Evolutionary conservation across 352 stramenopile species (phyloP), one percentile per base, ranked within the genome.

Genomic region (Phytophthora pini): DNA sequence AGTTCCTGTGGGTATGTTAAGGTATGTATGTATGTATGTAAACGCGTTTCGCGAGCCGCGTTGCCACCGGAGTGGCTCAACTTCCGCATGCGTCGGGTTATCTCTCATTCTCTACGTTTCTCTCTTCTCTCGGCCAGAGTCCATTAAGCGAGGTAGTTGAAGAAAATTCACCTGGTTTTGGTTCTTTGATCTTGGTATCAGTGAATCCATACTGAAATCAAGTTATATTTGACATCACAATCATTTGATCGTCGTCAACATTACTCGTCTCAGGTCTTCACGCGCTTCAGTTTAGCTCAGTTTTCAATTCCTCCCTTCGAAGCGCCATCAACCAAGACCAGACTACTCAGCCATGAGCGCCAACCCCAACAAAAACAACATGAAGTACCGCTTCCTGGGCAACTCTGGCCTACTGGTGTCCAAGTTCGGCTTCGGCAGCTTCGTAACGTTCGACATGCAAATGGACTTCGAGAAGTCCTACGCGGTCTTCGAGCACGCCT

Each of bases 301-400:
- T 60, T 54, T 52, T 53, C 32, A 56, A 61, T 65, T 65, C n/a
- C 2, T 41, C 55, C 29, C 12, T 5, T 49, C 26, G 15, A 39
- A 46, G 20, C 22, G 50, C 38, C 27, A 32, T 10, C 50, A 46
- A 8, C 20, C 9, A 15, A 20, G 12, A 26, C n/a, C 24, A 56
- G 8, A 32, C 41, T 32, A 20, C 20, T 0, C 15, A 24, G 9
- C 15, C 13, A 70, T 70, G 62, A 60, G 31, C 24, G 3, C 34
- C 48, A 70, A 47, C 40, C n/a, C 55, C 15, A 8, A 43, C 17
- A 58, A 36, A 36, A 36, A 66, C 62, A 61, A 51, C 20, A 80
- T 79, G 73, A 76, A 72, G 45, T 80, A 80, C 68, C 63, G 68
- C 17, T 78, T 74, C 49, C 51, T 82, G 52, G 74, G 71, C n/a